phyloP scores from a whole-genome alignment of 768 basidiomycete genomes.

The Serpula lacrymans region DNA sequence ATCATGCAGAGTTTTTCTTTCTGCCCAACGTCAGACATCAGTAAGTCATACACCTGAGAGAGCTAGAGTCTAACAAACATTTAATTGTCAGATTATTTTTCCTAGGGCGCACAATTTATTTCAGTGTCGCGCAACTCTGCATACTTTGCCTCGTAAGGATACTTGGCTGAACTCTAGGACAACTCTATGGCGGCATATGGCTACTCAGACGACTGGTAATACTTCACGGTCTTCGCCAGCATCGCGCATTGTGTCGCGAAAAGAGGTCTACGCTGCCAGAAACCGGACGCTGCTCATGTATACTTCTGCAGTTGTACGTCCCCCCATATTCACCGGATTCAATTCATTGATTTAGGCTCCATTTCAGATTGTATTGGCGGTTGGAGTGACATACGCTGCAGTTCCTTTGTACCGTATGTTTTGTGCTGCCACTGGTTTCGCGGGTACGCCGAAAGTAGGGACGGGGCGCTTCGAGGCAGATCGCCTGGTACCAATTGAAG shows the following conservation, averaged over 20 bases:
- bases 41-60: background rate
- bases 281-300: conserved; percentile 85
- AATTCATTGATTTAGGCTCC: conserved; percentile 4
- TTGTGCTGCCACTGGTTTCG: conserved; percentile 96
- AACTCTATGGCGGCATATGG: conserved; percentile 1
- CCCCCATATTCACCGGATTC: background rate
- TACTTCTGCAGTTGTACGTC: conserved; percentile 72
- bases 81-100: background rate
- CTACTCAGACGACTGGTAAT: background rate
- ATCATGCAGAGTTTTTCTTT: background rate
- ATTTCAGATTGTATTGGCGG: conserved; percentile 68
- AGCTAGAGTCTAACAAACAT: background rate
- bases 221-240: conserved; percentile 12
- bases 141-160: background rate
- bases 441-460: conserved; percentile 88
- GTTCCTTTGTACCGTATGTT: conserved; percentile 98
- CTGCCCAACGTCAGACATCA: background rate
- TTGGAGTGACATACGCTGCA: conserved; percentile 93
- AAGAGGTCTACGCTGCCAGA: conserved; percentile 46
- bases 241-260: conserved; percentile 26
- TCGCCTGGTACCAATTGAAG: conserved; percentile 72
- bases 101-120: background rate
- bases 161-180: background rate
- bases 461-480: conserved; percentile 83
- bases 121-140: background rate